Conservation (phyloP, 345 rosid genomes). For the Alliaria petiolata region DNA sequence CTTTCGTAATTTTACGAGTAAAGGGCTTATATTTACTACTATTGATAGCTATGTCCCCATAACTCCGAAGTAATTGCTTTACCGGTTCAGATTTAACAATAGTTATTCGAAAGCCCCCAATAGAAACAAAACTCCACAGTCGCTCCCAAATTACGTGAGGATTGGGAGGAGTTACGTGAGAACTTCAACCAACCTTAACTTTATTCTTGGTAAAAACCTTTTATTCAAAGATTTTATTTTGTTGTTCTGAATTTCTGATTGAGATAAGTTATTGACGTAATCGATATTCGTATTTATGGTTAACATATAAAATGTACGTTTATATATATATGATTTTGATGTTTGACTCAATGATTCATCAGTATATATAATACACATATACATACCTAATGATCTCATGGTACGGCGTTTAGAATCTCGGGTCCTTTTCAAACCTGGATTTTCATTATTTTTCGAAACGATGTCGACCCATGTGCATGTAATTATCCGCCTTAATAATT, state of each 20-base stretch:
- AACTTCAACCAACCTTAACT: background rate
- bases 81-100: background rate
- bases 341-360: background rate
- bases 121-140: background rate
- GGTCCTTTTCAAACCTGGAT: constrained; percentile 1
- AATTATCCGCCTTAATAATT: background rate
- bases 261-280: background rate
- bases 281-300: background rate
- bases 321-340: background rate
- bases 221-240: background rate
- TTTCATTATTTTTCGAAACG: background rate
- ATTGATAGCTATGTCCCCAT: background rate
- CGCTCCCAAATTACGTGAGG: background rate
- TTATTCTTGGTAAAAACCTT: background rate
- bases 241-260: background rate
- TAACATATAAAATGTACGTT: background rate
- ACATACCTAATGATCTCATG: background rate
- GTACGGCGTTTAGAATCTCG: constrained; percentile 16
- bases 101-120: background rate
- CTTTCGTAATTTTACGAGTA: background rate
- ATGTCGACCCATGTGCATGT: background rate
- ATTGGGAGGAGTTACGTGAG: background rate
- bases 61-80: background rate
- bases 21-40: background rate
- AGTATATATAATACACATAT: background rate